Conservation (phyloP, 257 asterid genomes). For the Solanum bulbocastanum region DNA sequence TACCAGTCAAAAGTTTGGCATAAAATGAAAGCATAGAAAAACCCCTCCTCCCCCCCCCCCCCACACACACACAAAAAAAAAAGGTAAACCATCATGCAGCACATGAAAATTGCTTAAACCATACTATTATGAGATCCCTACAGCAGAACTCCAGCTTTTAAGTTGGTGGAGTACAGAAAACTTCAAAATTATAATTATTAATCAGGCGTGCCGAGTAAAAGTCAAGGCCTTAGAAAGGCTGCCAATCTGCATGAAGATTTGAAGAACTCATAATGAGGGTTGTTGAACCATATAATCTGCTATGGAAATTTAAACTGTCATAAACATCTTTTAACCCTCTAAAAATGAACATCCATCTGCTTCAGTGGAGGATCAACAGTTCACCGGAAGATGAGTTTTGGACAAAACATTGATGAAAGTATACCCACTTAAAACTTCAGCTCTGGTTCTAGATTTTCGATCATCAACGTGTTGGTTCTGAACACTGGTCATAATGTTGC, state of each 20-base stretch:
- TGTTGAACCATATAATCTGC: neutral
- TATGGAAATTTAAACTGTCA: neutral
- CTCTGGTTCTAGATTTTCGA: neutral
- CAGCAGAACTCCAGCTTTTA: neutral
- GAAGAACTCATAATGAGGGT: neutral
- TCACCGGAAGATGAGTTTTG: neutral
- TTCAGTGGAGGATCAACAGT: neutral
- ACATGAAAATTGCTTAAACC: neutral
- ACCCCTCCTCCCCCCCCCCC: too few relatives aligned
- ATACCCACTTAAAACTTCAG: neutral
- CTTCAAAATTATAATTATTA: neutral
- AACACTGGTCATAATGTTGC: neutral
- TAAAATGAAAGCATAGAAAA: too few relatives aligned
- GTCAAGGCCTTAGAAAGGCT: neutral
- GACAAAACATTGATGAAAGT: neutral
- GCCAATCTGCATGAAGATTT: neutral
- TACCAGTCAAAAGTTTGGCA: neutral
- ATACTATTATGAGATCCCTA: neutral
- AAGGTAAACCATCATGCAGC: neutral
- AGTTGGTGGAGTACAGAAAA: neutral
- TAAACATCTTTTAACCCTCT: neutral
- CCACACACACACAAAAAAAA: neutral
- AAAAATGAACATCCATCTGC: neutral
- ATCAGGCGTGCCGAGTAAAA: neutral
- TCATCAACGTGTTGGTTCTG: neutral